A percentile compares a stretch with the other conserved stretches of the same genome.
These are phyloP conservation scores for Eucalyptus victrix DNA, from an alignment of 345 rosid species.

Conservation along the genomic window DNA sequence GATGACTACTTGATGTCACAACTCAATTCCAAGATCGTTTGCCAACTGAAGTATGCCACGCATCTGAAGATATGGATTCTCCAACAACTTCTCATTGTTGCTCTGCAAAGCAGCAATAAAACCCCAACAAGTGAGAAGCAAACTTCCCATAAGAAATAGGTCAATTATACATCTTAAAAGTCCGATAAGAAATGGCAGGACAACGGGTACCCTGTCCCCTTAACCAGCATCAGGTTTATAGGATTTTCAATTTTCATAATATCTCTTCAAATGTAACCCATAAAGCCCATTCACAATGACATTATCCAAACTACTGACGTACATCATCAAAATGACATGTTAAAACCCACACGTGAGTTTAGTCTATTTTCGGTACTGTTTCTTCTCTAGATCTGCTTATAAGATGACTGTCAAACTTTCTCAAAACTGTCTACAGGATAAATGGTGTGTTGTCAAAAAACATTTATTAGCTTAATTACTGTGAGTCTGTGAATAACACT, in stretches of 20 bases:
- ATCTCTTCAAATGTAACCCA: neutral
- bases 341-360: neutral
- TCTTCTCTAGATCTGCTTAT: neutral
- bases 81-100: slow-evolving; percentile 92
- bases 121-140: neutral
- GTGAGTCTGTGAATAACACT: neutral
- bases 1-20: neutral
- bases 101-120: slow-evolving; percentile 36
- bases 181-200: neutral
- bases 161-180: neutral
- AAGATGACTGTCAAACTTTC: neutral
- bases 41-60: slow-evolving; percentile 91
- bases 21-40: slow-evolving; percentile 35
- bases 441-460: neutral
- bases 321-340: neutral
- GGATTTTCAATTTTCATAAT: neutral
- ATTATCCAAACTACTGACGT: neutral
- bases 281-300: neutral
- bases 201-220: neutral
- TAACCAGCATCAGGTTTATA: neutral
- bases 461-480: neutral
- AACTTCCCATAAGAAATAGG: neutral
- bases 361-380: neutral
- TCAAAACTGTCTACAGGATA: neutral
- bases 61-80: slow-evolving; percentile 98